Evolutionary conservation across 495 filamentous ascomycete species (phyloP).

Genomic region (Aspergillus carlsbadensis): DNA sequence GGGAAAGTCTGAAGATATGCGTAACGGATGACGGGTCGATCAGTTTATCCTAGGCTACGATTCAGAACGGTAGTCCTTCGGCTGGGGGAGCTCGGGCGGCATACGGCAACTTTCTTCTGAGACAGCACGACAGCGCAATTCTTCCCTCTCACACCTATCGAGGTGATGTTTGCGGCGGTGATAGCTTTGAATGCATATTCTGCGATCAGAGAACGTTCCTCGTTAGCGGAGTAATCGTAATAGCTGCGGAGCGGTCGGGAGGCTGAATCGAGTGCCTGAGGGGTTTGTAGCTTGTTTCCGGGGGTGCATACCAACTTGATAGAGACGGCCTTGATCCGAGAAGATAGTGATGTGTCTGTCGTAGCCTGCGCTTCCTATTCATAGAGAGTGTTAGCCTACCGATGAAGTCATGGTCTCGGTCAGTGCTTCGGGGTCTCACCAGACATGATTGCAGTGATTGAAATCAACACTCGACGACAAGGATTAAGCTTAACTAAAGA

Average conservation of each 20-base stretch:
- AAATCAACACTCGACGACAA: slow-evolving; percentile 11
- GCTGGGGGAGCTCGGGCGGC: slow-evolving; percentile 26
- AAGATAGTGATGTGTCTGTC: slow-evolving; percentile 99
- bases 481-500: not conserved
- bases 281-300: not conserved
- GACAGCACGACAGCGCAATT: slow-evolving; percentile 95
- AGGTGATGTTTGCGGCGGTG: slow-evolving; percentile 97
- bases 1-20: slow-evolving; percentile 94
- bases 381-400: slow-evolving; percentile 32
- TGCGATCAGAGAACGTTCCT: slow-evolving; percentile 34
- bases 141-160: slow-evolving; percentile 92
- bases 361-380: slow-evolving; percentile 80
- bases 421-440: slow-evolving; percentile 28
- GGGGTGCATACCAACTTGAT: slow-evolving; percentile 93
- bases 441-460: slow-evolving; percentile 39
- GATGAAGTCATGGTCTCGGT: slow-evolving; percentile 38
- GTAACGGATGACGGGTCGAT: slow-evolving; percentile 97
- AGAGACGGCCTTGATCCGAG: slow-evolving; percentile 95
- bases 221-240: slow-evolving; percentile 22
- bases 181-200: slow-evolving; percentile 99
- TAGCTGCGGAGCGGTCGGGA: not conserved
- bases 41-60: slow-evolving; percentile 77
- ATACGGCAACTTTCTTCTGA: slow-evolving; percentile 98
- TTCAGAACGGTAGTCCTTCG: slow-evolving; percentile 12
- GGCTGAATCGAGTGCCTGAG: not conserved